Conservation (phyloP, 2,329 filamentous ascomycete species). For the Lachnellula cervina region DNA sequence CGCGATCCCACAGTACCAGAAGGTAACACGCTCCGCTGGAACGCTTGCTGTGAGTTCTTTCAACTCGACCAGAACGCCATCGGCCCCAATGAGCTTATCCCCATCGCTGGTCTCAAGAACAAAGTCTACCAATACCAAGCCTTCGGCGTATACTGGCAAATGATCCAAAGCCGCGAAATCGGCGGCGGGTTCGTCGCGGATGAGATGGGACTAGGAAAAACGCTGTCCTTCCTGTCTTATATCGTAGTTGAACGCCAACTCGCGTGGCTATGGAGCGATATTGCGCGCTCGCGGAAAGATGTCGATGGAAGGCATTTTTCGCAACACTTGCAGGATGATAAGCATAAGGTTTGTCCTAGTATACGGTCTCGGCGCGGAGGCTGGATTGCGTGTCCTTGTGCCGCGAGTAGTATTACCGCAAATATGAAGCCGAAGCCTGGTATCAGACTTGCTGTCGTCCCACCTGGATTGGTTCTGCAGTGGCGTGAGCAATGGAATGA, state of each 20-base stretch:
- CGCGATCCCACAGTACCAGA: neutral
- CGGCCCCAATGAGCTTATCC: conserved; percentile 6
- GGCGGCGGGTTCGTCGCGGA: conserved; percentile 55
- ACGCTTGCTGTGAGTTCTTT: conserved; percentile 17
- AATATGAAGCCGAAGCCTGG: conserved; percentile 13
- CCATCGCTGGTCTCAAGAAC: conserved; percentile 15
- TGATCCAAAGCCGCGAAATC: conserved; percentile 40
- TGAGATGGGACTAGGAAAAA: conserved; percentile 55
- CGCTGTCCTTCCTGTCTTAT: conserved; percentile 43
- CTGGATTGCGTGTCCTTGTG: conserved; percentile 22
- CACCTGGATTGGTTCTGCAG: conserved; percentile 8
- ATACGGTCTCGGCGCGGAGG: neutral
- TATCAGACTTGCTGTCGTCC: conserved; percentile 17
- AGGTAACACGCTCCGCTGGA: conserved; percentile 6
- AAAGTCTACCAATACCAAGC: conserved; percentile 22
- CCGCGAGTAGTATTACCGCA: conserved; percentile 4
- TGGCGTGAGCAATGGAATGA: conserved; percentile 19
- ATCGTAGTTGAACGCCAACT: conserved; percentile 30
- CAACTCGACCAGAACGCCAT: conserved; percentile 10
- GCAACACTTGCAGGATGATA: neutral
- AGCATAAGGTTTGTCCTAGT: neutral
- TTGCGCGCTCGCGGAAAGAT: conserved; percentile 1
- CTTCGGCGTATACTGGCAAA: conserved; percentile 21
- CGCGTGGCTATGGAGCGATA: conserved; percentile 8
- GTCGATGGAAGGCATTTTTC: neutral